phyloP scores from a whole-genome alignment of 306 rosid genomes.

The Fagus crenata region DNA sequence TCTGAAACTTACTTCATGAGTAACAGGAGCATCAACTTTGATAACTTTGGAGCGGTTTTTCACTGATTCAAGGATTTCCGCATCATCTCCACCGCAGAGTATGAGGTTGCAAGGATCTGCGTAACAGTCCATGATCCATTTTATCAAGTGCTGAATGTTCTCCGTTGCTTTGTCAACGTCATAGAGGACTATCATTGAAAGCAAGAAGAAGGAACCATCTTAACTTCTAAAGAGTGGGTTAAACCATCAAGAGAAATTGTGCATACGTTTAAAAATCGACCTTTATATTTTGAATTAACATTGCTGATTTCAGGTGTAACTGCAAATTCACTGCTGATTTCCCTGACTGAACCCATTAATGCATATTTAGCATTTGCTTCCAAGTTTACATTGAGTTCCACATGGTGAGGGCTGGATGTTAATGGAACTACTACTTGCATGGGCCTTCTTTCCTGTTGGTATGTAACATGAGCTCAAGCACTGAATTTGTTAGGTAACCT shows the following conservation, averaged over 20 bases:
- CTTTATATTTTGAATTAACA: slow-evolving; percentile 61
- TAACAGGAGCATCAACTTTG: slow-evolving; percentile 59
- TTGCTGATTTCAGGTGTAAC: slow-evolving; percentile 64
- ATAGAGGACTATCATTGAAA: slow-evolving; percentile 69
- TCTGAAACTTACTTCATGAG: slow-evolving; percentile 60
- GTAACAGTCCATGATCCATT: slow-evolving; percentile 85
- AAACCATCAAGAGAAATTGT: slow-evolving; percentile 5
- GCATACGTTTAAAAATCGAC: slow-evolving; percentile 38
- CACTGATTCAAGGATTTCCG: slow-evolving; percentile 51
- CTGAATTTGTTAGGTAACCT: slow-evolving; percentile 4
- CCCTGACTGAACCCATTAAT: slow-evolving; percentile 71
- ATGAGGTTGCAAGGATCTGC: slow-evolving; percentile 67
- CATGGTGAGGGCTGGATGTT: slow-evolving; percentile 70
- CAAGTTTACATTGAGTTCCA: slow-evolving; percentile 63
- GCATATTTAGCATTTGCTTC: slow-evolving; percentile 79
- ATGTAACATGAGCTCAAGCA: slow-evolving; percentile 20
- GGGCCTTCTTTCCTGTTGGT: slow-evolving; percentile 65
- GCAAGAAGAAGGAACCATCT: slow-evolving; percentile 24
- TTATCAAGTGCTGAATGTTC: slow-evolving; percentile 73
- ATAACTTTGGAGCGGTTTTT: slow-evolving; percentile 57
- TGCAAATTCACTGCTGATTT: slow-evolving; percentile 63
- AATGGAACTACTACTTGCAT: slow-evolving; percentile 66
- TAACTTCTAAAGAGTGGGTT: slow-evolving; percentile 18
- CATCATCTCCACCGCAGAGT: slow-evolving; percentile 74
- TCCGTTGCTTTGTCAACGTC: slow-evolving; percentile 69